A percentile compares a stretch with the other conserved stretches of the same genome.
phyloP scores from a whole-genome alignment of 2,329 filamentous ascomycete genomes.

The Rachicladosporium sp. region DNA sequence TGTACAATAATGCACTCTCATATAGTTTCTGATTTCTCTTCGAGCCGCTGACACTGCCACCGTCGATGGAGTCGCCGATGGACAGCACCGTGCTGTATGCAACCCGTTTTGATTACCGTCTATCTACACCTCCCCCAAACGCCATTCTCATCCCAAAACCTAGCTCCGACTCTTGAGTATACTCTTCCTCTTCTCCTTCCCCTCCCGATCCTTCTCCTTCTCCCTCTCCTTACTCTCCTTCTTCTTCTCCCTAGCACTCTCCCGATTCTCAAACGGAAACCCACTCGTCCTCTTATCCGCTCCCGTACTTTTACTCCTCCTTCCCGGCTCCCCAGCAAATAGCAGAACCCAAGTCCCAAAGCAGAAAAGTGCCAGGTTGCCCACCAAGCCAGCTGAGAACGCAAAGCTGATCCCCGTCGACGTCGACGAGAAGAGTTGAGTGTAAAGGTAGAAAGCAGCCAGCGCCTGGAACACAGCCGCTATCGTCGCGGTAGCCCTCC shows the following conservation, averaged over 20 bases:
- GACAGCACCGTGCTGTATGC: too few species aligned
- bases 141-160: too few species aligned
- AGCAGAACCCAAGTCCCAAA: slow-evolving; percentile 54
- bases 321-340: slow-evolving; percentile 43
- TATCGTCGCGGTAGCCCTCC: slow-evolving; percentile 3
- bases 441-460: slow-evolving; percentile 56
- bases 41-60: too few species aligned
- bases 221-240: slow-evolving; percentile 15
- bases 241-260: slow-evolving; percentile 19
- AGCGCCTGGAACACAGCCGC: slow-evolving; percentile 36
- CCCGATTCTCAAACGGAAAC: slow-evolving; percentile 51
- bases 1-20: too few species aligned
- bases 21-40: too few species aligned
- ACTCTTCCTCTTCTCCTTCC: too few species aligned
- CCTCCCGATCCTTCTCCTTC: slow-evolving; percentile 1
- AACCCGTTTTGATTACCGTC: too few species aligned
- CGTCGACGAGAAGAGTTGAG: slow-evolving; percentile 39
- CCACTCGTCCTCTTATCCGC: slow-evolving; percentile 55
- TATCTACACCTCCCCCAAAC: too few species aligned
- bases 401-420: slow-evolving; percentile 38
- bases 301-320: slow-evolving; percentile 50
- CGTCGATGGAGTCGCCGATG: too few species aligned
- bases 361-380: slow-evolving; percentile 44
- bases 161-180: too few species aligned
- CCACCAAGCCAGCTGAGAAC: slow-evolving; percentile 46